These are phyloP conservation scores for Calonectria montana DNA, from an alignment of 2,329 filamentous ascomycete species.

Conservation along the genomic window DNA sequence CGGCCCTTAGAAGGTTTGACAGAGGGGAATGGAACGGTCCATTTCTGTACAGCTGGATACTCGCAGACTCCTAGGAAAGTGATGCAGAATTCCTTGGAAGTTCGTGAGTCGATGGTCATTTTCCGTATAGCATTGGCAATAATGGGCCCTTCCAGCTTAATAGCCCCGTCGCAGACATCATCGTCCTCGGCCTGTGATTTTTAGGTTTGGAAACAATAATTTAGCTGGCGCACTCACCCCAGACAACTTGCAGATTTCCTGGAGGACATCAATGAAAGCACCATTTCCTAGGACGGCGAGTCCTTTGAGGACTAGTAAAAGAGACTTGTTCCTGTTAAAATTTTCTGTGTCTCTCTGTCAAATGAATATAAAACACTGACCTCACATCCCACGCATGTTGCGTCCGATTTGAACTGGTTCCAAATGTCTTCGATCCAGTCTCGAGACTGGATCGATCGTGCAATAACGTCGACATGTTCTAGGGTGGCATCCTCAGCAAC, in stretches of 20 bases:
- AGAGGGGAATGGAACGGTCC: conserved; percentile 57
- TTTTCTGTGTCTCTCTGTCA: neutral
- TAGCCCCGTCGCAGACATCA: conserved; percentile 66
- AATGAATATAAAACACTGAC: conserved; percentile 8
- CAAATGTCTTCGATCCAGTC: conserved; percentile 6
- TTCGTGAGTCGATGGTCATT: conserved; percentile 60
- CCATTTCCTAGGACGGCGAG: conserved; percentile 56
- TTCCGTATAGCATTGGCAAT: conserved; percentile 61
- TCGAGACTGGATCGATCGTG: conserved; percentile 25
- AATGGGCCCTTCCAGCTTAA: conserved; percentile 64
- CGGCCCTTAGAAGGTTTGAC: conserved; percentile 51
- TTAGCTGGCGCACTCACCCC: conserved; percentile 37
- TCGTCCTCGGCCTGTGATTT: conserved; percentile 57
- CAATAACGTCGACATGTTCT: conserved; percentile 11
- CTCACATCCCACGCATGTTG: conserved; percentile 39
- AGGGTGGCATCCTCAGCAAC: conserved; percentile 15
- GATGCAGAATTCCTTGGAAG: conserved; percentile 63
- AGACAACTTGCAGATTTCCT: conserved; percentile 48
- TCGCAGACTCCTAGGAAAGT: conserved; percentile 65
- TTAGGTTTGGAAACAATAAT: neutral
- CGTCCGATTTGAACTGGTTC: conserved; percentile 23
- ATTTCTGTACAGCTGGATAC: conserved; percentile 57
- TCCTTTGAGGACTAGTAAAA: conserved; percentile 55
- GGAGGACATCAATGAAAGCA: conserved; percentile 49
- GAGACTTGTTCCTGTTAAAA: conserved; percentile 32